A percentile compares a stretch with the other conserved stretches of the same genome.
These are phyloP conservation scores for Rhododendron ovatum DNA, from an alignment of 148 eudicot species.

Conservation along the genomic window DNA sequence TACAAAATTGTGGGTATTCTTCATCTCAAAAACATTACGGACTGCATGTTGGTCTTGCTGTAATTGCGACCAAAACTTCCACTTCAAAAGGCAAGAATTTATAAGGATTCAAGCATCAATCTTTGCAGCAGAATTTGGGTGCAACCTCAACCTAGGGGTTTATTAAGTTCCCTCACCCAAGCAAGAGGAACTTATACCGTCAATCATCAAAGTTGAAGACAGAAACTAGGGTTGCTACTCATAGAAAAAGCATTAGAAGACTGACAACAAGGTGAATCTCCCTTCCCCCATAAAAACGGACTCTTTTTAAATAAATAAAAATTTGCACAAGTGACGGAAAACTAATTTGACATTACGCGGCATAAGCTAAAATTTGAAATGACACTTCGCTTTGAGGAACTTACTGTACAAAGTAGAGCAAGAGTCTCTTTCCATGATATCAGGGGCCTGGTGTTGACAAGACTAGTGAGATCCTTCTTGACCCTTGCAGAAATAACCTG, in stretches of 20 bases:
- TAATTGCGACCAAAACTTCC: background rate
- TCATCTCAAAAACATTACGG: background rate
- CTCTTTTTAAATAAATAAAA: background rate
- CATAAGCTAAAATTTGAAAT: no score
- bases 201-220: background rate
- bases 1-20: background rate
- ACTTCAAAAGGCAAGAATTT: background rate
- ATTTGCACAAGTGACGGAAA: background rate
- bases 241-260: background rate
- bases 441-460: no score
- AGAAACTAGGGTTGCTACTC: background rate
- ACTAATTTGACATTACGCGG: background rate
- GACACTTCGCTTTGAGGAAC: no score
- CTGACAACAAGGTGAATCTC: background rate
- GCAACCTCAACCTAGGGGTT: background rate
- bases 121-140: background rate
- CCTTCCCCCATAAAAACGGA: background rate
- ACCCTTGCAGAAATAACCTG: no score
- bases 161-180: background rate
- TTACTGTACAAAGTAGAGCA: no score
- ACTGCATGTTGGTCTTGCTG: background rate
- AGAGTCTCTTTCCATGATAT: no score
- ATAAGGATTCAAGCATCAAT: background rate
- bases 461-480: no score
- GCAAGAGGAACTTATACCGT: background rate